Evolutionary conservation across 1,284 basidiomycete species (phyloP).

Genomic region (Cryptococcus deneoformans): DNA sequence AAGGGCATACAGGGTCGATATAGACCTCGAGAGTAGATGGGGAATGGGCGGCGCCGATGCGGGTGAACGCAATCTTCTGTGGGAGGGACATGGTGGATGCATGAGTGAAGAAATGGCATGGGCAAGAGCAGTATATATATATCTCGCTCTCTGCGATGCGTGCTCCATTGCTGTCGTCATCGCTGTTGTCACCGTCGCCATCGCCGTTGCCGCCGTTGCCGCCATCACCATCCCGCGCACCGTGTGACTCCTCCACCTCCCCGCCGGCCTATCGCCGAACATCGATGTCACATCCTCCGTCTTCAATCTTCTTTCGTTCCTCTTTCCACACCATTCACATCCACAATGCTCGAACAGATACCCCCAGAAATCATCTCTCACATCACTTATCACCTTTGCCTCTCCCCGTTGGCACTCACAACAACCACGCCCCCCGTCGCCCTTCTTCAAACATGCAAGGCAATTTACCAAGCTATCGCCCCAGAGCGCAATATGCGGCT

Average conservation of each 20-base stretch:
- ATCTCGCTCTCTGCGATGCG: not conserved
- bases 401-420: conserved; percentile 19
- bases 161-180: not conserved
- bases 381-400: conserved; percentile 56
- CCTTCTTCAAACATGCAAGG: conserved; percentile 55
- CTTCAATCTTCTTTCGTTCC: too few species aligned
- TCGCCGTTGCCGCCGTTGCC: too few species aligned
- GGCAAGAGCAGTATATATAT: not conserved
- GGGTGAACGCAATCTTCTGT: not conserved
- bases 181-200: too few species aligned
- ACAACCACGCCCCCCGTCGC: conserved; percentile 42
- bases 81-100: not conserved
- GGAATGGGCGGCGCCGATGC: not conserved
- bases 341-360: conserved; percentile 46
- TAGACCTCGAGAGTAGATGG: conserved; percentile 20
- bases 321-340: not conserved
- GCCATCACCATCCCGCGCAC: too few species aligned
- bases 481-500: conserved; percentile 56
- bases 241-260: not conserved
- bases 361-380: conserved; percentile 63
- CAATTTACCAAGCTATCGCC: conserved; percentile 52
- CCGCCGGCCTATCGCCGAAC: too few species aligned
- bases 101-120: too few species aligned
- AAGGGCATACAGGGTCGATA: conserved; percentile 81
- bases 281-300: not conserved